A percentile compares a stretch with the other conserved stretches of the same genome.
These are phyloP conservation scores for Cynanchum wilfordii DNA, from an alignment of 257 asterid genomes.

Conservation along the genomic window DNA sequence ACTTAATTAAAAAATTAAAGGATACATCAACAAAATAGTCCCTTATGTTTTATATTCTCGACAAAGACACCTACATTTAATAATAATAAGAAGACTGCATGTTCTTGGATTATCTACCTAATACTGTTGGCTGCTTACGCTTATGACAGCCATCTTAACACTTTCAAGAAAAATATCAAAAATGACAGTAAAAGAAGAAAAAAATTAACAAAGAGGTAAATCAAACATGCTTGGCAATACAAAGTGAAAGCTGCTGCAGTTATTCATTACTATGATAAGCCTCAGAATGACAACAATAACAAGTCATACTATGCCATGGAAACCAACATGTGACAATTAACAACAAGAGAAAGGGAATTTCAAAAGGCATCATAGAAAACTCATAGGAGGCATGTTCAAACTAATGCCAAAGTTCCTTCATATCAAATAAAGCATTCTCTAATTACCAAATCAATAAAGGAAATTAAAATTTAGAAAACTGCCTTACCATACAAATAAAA, in stretches of 20 bases:
- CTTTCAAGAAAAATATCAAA: too few species aligned
- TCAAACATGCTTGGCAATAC: not conserved
- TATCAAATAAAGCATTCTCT: not conserved
- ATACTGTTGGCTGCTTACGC: too few species aligned
- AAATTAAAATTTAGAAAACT: not conserved
- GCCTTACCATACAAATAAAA: too few species aligned
- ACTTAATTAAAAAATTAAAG: too few species aligned
- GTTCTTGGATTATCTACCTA: too few species aligned
- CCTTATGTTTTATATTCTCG: too few species aligned
- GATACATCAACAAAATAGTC: too few species aligned
- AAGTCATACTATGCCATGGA: not conserved
- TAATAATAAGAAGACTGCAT: too few species aligned
- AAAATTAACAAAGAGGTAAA: too few species aligned
- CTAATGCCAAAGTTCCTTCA: not conserved
- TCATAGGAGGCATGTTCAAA: not conserved
- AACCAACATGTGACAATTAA: not conserved
- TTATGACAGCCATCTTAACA: too few species aligned
- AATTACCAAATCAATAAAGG: not conserved
- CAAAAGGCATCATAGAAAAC: not conserved
- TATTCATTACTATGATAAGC: not conserved
- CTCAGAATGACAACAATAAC: not conserved
- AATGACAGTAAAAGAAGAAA: not conserved
- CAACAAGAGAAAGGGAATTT: not conserved
- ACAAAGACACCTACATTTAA: too few species aligned
- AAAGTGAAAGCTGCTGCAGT: not conserved